phyloP scores from a whole-genome alignment of 805 yeast genomes.

The Suhomyces canberraensis region DNA sequence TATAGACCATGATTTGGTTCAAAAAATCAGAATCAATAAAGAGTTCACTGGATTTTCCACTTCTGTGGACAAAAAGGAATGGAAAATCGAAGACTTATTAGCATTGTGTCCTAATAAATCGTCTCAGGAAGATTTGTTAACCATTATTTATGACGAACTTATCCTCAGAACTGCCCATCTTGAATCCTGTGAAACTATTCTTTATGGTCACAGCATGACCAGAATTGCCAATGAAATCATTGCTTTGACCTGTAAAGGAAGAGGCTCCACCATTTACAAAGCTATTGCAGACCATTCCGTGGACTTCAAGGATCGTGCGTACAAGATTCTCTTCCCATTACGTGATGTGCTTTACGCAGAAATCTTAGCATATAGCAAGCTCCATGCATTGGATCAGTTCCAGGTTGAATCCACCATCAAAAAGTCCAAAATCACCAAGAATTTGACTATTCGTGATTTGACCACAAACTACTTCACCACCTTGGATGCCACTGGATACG shows the following conservation, averaged over 20 bases:
- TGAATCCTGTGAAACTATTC: conserved; percentile 49
- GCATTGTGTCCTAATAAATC: conserved; percentile 50
- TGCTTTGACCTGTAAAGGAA: conserved; percentile 77
- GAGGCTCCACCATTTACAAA: conserved; percentile 66
- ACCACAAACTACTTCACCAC: conserved; percentile 67
- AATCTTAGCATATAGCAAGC: conserved; percentile 50
- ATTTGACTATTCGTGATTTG: conserved; percentile 79
- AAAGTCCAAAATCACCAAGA: conserved; percentile 50
- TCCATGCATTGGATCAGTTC: conserved; percentile 38
- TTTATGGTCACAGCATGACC: conserved; percentile 81
- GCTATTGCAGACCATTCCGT: conserved; percentile 45
- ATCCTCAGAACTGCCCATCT: conserved; percentile 45
- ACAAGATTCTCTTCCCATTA: conserved; percentile 63
- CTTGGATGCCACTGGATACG: conserved; percentile 70
- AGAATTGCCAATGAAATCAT: conserved; percentile 76
- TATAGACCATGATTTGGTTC: conserved; percentile 22
- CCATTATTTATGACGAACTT: conserved; percentile 46
- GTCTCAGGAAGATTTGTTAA: conserved; percentile 59
- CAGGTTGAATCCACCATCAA: conserved; percentile 16
- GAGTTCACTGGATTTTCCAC: conserved; percentile 20
- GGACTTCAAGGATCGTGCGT: conserved; percentile 21
- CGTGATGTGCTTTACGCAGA: conserved; percentile 75
- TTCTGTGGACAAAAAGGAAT: conserved; percentile 6
- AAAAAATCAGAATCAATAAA: conserved; percentile 29
- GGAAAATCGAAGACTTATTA: conserved; percentile 32